Evolutionary conservation across 768 basidiomycete genomes (phyloP), one percentile per base, ranked within the genome.

Genomic region (Kwoniella dejecticola): DNA sequence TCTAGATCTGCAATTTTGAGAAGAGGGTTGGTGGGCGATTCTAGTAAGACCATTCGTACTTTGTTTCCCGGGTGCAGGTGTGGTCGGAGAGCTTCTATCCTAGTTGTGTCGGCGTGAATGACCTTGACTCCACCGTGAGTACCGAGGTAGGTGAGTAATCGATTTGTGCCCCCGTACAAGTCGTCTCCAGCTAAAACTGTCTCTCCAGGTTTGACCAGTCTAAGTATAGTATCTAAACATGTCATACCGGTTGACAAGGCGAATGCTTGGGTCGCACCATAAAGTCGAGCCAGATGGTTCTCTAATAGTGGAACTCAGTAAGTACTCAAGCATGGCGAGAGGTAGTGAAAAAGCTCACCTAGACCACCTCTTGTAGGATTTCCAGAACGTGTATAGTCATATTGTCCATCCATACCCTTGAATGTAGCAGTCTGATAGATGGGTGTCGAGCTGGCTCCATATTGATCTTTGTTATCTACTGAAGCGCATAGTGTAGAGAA

Each of bases 351-450:
- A 46, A 42, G 78, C 85, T 61, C 66, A 96, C 95, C 90, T 60
- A 99, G 85, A 79, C 96, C 92, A 52, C 87, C 92, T 77, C 96
- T 83, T 7, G 96, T 99, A 2, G 96, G 96, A 79, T 99, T 99
- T 29, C 96, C 96, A 72, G 90, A 92, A 62, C 96, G 84, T 12
- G 89, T 84, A 80, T 98, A 99, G 80, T 98, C 95, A 75, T 93
- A 99, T 30, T 69, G 58, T 52, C 89, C 90, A 17, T 83, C 84
- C 42, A 95, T 81, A 46, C 95, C 96, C 81, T 98, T 98, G 86
- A 99, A 98, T 0, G 96, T 99, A 7, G 96, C 86, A 0, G 92
- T 89, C 81, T 98, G 96, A 80, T 98, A 99, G 80, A 99, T 98
- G 21, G 96, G 96, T 1, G 97, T 91, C 6, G 89, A 89, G 69